phyloP scores from a whole-genome alignment of 257 asterid genomes.

The Cruciata laevipes region DNA sequence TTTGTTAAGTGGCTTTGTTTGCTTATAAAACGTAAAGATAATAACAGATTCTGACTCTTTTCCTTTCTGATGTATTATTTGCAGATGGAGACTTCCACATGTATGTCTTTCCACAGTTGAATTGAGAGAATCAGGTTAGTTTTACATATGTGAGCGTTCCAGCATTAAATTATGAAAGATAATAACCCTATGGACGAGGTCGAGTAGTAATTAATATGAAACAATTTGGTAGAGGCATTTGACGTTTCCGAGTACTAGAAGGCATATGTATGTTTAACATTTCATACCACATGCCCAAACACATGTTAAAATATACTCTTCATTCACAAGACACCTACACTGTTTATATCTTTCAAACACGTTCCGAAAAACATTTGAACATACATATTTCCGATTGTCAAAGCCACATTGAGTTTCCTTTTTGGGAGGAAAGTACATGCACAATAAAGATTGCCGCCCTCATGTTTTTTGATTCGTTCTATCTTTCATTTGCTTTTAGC shows the following conservation, averaged over 20 bases:
- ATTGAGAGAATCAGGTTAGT: conserved; percentile 8
- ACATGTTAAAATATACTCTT: background rate
- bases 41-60: conserved; percentile 2
- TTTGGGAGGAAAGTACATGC: too few species aligned
- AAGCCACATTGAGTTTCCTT: too few species aligned
- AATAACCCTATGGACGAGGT: background rate
- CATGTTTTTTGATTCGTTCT: background rate
- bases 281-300: background rate
- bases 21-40: background rate
- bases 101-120: background rate
- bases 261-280: background rate
- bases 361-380: background rate
- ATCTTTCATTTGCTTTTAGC: background rate
- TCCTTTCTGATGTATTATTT: background rate
- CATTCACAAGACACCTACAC: background rate
- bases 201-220: conserved; percentile 3
- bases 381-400: background rate
- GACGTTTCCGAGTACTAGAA: too few species aligned
- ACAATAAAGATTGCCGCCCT: background rate
- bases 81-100: conserved; percentile 4
- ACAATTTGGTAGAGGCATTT: background rate
- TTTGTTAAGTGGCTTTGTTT: background rate
- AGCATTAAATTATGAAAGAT: background rate
- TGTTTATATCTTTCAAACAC: background rate
- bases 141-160: background rate